A percentile compares a stretch with the other conserved stretches of the same genome.
Conservation (phyloP, 148 eudicot species). For the Cornus florida region DNA sequence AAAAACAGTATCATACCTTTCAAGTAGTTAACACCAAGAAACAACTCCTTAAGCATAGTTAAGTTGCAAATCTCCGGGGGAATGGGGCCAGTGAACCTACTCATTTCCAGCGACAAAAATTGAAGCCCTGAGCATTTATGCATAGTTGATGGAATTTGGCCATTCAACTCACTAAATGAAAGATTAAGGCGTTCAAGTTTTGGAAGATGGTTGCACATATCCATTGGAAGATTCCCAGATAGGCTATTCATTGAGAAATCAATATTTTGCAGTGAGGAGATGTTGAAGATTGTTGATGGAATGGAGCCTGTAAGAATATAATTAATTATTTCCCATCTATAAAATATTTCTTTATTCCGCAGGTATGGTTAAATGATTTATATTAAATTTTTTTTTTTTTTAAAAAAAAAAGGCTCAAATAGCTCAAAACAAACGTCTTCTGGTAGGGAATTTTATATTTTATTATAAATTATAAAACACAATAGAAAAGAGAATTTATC, state of each 20-base stretch:
- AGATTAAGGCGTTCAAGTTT: not conserved
- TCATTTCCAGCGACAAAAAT: not conserved
- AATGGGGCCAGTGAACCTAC: not conserved
- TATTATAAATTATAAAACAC: too few relatives aligned
- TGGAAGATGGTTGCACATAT: not conserved
- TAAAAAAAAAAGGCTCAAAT: too few relatives aligned
- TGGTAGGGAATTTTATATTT: too few relatives aligned
- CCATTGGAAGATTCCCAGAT: not conserved
- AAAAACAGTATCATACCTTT: not conserved
- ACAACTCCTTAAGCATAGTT: not conserved
- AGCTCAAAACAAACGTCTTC: too few relatives aligned
- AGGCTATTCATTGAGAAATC: not conserved
- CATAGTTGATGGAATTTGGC: not conserved
- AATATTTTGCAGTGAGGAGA: not conserved
- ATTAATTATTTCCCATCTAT: too few relatives aligned
- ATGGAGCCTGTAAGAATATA: not conserved
- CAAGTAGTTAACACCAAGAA: conserved; percentile 2
- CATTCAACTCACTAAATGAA: not conserved
- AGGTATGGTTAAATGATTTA: not conserved
- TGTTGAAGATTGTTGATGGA: not conserved
- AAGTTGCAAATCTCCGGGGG: not conserved
- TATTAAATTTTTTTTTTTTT: too few relatives aligned
- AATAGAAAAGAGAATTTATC: too few relatives aligned
- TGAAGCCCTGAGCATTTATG: not conserved
- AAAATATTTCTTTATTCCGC: too few relatives aligned